These are phyloP conservation scores for Viola odorata DNA, from an alignment of 345 rosid genomes.

Conservation along the genomic window DNA sequence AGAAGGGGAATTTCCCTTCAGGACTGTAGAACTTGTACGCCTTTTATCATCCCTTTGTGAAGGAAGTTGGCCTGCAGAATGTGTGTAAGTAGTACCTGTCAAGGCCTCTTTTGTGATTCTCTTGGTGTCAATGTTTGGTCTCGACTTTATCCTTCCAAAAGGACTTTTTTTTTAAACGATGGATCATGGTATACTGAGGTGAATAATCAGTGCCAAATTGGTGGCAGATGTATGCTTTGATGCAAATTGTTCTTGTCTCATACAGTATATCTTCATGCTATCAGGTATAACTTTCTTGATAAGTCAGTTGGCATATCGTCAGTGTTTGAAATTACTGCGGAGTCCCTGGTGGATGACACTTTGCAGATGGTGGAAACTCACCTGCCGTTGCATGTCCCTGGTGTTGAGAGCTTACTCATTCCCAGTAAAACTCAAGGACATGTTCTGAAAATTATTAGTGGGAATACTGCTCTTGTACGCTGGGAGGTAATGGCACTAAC, in stretches of 20 bases:
- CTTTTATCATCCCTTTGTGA: conserved; percentile 82
- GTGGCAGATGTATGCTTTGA: not conserved
- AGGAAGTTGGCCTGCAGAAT: conserved; percentile 97
- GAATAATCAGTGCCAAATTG: not conserved
- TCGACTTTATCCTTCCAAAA: conserved; percentile 1
- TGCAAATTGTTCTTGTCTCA: conserved; percentile 5
- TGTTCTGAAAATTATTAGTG: conserved; percentile 51
- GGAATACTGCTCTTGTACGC: conserved; percentile 72
- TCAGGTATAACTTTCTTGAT: conserved; percentile 87
- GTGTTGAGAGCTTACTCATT: conserved; percentile 69
- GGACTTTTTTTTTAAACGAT: not conserved
- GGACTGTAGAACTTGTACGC: conserved; percentile 63
- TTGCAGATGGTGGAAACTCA: conserved; percentile 65
- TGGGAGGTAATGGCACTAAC: conserved; percentile 71
- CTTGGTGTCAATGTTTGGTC: not conserved
- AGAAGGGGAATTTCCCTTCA: conserved; percentile 86
- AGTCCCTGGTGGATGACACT: conserved; percentile 41
- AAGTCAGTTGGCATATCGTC: conserved; percentile 83
- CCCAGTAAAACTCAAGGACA: conserved; percentile 75
- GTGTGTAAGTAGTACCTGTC: conserved; percentile 61
- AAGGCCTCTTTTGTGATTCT: not conserved
- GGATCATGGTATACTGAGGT: not conserved
- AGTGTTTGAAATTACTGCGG: conserved; percentile 55
- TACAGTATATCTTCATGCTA: conserved; percentile 9
- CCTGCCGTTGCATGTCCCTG: conserved; percentile 59